Percentiles rank a stretch among this genome's conserved stretches.
Conservation (phyloP, 2,329 filamentous ascomycete species). For the Cadophora sp. region DNA sequence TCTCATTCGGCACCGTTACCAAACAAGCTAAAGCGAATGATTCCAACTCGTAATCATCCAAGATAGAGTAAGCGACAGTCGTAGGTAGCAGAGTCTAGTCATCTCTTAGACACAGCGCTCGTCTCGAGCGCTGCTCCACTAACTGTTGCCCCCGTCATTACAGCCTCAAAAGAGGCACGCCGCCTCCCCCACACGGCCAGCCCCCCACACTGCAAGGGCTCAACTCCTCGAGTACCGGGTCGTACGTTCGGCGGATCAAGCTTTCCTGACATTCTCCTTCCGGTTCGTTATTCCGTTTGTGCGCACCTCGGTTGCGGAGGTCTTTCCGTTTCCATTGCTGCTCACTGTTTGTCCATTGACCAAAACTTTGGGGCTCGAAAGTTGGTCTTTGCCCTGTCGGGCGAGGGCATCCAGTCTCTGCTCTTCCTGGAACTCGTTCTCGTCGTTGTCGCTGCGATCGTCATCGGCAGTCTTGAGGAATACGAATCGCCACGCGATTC, state of each 20-base stretch:
- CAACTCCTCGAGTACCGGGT: constrained; percentile 17
- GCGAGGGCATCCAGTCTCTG: constrained; percentile 33
- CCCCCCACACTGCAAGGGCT: constrained; percentile 19
- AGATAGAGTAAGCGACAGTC: constrained; percentile 15
- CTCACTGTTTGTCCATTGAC: constrained; percentile 31
- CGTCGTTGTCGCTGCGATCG: constrained; percentile 76
- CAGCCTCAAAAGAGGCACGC: constrained; percentile 12
- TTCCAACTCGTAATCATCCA: constrained; percentile 14
- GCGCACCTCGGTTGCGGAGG: constrained; percentile 27
- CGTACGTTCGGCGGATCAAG: constrained; percentile 17
- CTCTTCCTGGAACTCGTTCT: constrained; percentile 44
- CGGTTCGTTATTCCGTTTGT: constrained; percentile 34
- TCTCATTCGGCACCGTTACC: not conserved
- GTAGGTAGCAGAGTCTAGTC: not conserved
- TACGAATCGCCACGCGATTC: constrained; percentile 76
- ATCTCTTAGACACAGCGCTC: not conserved
- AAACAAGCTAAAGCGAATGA: not conserved
- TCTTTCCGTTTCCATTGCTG: constrained; percentile 28
- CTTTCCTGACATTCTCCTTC: constrained; percentile 30
- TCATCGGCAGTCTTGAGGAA: constrained; percentile 67
- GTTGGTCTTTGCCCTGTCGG: constrained; percentile 19
- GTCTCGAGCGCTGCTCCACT: not conserved
- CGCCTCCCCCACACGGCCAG: constrained; percentile 9
- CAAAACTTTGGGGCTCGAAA: constrained; percentile 22
- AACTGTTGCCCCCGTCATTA: constrained; percentile 5